Percentiles rank a stretch among this genome's conserved stretches.
Conservation (phyloP, 2,329 filamentous ascomycete species). For the Leptographium wingfieldii region DNA sequence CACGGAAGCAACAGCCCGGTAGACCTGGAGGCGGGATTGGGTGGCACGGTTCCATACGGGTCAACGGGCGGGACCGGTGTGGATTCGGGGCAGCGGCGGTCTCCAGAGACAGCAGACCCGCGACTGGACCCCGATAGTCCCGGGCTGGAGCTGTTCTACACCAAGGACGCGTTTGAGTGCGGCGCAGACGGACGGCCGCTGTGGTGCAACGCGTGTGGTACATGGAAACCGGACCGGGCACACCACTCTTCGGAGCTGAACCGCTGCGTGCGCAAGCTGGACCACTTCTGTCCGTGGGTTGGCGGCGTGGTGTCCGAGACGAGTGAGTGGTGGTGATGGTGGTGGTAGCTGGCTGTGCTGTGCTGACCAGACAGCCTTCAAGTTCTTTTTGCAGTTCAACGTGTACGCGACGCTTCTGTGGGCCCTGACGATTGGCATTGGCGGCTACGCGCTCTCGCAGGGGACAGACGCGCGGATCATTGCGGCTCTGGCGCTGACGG, state of each 20-base stretch:
- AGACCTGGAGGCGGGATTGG: slow-evolving; percentile 13
- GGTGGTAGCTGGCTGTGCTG: background rate
- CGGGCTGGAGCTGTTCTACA: slow-evolving; percentile 66
- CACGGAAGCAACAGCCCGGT: slow-evolving; percentile 2
- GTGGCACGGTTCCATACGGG: slow-evolving; percentile 4
- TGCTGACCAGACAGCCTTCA: slow-evolving; percentile 46
- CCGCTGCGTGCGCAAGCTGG: slow-evolving; percentile 79
- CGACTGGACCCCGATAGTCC: slow-evolving; percentile 46
- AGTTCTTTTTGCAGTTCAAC: slow-evolving; percentile 85
- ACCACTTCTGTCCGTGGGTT: slow-evolving; percentile 96
- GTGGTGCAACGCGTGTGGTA: slow-evolving; percentile 74
- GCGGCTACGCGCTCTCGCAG: slow-evolving; percentile 33
- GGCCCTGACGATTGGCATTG: slow-evolving; percentile 46
- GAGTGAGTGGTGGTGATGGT: slow-evolving; percentile 28
- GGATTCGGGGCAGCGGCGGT: slow-evolving; percentile 1
- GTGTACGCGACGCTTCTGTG: slow-evolving; percentile 61
- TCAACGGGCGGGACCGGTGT: background rate
- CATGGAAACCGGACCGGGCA: slow-evolving; percentile 78
- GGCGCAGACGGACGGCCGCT: slow-evolving; percentile 70
- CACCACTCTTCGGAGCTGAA: slow-evolving; percentile 78
- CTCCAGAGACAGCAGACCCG: slow-evolving; percentile 15
- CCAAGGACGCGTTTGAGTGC: slow-evolving; percentile 72
- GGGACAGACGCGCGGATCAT: slow-evolving; percentile 31
- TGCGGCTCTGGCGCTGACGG: slow-evolving; percentile 51
- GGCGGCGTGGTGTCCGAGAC: slow-evolving; percentile 83